Conservation (phyloP, 1,139 yeast species). For the Saccharomyces uvarum region DNA sequence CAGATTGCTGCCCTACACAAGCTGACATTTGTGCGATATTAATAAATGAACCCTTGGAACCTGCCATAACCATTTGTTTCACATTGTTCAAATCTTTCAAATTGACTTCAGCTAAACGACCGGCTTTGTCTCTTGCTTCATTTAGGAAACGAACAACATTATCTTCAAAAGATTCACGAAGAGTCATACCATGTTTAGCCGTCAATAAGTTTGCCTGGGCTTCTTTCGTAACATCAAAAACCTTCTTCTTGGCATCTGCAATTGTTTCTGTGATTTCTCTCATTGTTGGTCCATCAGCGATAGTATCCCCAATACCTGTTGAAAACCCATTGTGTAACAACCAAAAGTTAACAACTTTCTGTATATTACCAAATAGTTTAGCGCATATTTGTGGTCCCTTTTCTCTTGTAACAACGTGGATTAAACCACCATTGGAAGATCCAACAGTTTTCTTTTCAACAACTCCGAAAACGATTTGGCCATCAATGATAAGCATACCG, state of each 20-base stretch:
- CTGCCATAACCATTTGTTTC: slow-evolving; percentile 98
- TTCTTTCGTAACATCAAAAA: slow-evolving; percentile 82
- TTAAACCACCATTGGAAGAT: slow-evolving; percentile 95
- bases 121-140: slow-evolving; percentile 98
- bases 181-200: slow-evolving; percentile 98
- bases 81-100: slow-evolving; percentile 91
- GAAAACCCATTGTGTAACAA: slow-evolving; percentile 93
- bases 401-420: slow-evolving; percentile 95
- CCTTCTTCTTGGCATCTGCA: slow-evolving; percentile 85
- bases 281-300: slow-evolving; percentile 97
- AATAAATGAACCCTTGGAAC: slow-evolving; percentile 98
- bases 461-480: slow-evolving; percentile 93
- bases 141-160: slow-evolving; percentile 91
- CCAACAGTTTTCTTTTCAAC: slow-evolving; percentile 98
- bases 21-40: slow-evolving; percentile 99
- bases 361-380: slow-evolving; percentile 82
- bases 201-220: slow-evolving; percentile 84
- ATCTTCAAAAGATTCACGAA: slow-evolving; percentile 96
- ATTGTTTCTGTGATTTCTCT: slow-evolving; percentile 85
- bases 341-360: slow-evolving; percentile 95
- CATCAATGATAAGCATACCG: slow-evolving; percentile 88
- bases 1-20: slow-evolving; percentile 99
- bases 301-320: slow-evolving; percentile 98
- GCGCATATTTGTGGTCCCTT: slow-evolving; percentile 92
- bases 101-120: slow-evolving; percentile 95